phyloP scores from a whole-genome alignment of 768 basidiomycete species.

The Boletus edulis region DNA sequence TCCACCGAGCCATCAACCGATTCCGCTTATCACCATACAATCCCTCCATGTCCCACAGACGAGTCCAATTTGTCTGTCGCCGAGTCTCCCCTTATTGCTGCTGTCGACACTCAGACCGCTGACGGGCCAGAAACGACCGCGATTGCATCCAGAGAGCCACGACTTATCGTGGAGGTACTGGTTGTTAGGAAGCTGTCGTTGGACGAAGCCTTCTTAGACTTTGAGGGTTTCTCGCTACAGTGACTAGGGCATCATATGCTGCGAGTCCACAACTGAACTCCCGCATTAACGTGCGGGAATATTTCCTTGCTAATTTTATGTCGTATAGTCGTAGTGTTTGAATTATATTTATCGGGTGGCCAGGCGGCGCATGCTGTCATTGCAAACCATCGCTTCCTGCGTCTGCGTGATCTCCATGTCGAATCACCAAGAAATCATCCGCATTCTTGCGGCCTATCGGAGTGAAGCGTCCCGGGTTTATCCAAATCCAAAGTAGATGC shows the following conservation, averaged over 20 bases:
- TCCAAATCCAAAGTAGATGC: too few species aligned
- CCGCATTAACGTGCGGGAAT: neutral
- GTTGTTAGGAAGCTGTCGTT: slow-evolving; percentile 75
- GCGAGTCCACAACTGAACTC: neutral
- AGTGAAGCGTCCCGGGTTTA: too few species aligned
- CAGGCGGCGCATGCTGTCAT: too few species aligned
- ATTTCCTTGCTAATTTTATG: neutral
- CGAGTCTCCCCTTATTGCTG: slow-evolving; percentile 34
- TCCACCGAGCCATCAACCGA: neutral
- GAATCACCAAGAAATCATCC: too few species aligned
- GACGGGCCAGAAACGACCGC: neutral
- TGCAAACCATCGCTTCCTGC: too few species aligned
- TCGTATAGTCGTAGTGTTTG: neutral
- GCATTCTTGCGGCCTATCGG: too few species aligned
- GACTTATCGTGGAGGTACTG: slow-evolving; percentile 79
- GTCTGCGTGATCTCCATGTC: too few species aligned
- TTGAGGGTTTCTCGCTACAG: slow-evolving; percentile 51
- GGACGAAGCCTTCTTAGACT: slow-evolving; percentile 76
- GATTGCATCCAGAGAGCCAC: slow-evolving; percentile 32
- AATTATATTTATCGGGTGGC: neutral
- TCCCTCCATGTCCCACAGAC: neutral
- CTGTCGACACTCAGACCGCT: slow-evolving; percentile 16
- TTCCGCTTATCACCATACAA: neutral
- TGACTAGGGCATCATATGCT: neutral
- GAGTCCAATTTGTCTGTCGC: slow-evolving; percentile 21